Percentiles rank a stretch among this genome's conserved stretches.
phyloP scores from a whole-genome alignment of 352 stramenopile genomes.

The Pythium sp. region DNA sequence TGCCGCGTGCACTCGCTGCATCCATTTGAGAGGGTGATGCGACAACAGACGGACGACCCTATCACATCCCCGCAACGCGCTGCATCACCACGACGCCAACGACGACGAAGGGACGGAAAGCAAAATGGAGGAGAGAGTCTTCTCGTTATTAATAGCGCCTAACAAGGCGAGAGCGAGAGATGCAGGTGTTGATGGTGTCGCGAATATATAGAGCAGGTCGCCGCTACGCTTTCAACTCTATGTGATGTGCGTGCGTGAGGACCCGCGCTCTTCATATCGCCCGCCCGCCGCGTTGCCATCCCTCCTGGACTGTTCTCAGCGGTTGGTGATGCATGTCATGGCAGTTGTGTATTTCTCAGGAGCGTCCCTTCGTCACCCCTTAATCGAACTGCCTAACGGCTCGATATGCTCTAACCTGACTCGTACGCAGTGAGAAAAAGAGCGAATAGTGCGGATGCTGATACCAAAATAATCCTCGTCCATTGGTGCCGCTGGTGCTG shows the following conservation, averaged over 20 bases:
- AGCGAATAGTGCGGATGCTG: too few species aligned
- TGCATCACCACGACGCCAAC: background rate
- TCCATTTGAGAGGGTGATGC: slow-evolving; percentile 7
- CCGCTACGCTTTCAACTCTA: background rate
- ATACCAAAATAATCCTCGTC: too few species aligned
- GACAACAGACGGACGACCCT: background rate
- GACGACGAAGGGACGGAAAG: background rate
- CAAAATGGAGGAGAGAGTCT: background rate
- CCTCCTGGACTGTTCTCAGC: background rate
- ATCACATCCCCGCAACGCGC: slow-evolving; percentile 4
- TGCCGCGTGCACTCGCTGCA: slow-evolving; percentile 6
- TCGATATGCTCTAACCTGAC: background rate
- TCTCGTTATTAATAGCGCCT: background rate
- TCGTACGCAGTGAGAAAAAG: too few species aligned
- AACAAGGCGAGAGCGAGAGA: background rate
- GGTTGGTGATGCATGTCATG: background rate
- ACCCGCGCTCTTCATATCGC: background rate
- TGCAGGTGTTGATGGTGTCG: background rate
- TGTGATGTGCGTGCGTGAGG: background rate
- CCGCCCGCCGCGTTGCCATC: background rate
- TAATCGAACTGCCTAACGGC: background rate
- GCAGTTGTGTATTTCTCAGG: background rate
- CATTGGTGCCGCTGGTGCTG: too few species aligned
- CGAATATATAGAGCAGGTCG: background rate
- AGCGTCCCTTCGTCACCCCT: background rate